Percentiles rank a stretch among this genome's conserved stretches.
These are phyloP conservation scores for Cyclostephanos tholiformis DNA, from an alignment of 108 stramenopile species.

Conservation along the genomic window DNA sequence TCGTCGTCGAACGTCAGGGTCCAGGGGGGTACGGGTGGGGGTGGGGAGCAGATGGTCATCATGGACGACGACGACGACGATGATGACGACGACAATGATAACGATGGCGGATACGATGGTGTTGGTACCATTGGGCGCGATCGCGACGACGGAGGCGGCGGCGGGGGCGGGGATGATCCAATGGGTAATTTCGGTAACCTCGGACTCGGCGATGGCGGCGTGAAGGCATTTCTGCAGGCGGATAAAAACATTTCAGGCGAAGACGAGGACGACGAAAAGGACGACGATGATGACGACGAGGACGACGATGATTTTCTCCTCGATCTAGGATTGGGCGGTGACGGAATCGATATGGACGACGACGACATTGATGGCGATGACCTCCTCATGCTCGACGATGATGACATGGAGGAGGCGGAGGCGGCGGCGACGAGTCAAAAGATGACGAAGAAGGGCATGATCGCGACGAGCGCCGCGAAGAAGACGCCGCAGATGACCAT, in stretches of 20 bases:
- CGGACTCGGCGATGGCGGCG: constrained; percentile 73
- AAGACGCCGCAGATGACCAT: neutral
- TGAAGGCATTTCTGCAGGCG: constrained; percentile 52
- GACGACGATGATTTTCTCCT: constrained; percentile 66
- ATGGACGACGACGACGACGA: constrained; percentile 84
- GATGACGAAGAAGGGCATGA: too few relatives aligned
- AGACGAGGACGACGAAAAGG: constrained; percentile 42
- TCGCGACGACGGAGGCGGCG: constrained; percentile 68
- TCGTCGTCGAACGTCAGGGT: constrained; percentile 25
- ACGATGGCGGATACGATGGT: too few relatives aligned
- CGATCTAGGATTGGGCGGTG: constrained; percentile 66
- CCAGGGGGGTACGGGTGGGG: neutral
- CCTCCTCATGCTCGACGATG: neutral
- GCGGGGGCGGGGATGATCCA: constrained; percentile 48
- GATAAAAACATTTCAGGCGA: constrained; percentile 36
- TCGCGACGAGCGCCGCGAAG: too few relatives aligned
- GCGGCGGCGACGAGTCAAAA: too few relatives aligned
- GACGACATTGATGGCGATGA: neutral
- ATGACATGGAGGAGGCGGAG: neutral
- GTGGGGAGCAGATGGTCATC: constrained; percentile 49
- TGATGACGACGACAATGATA: constrained; percentile 59
- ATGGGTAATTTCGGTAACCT: constrained; percentile 59
- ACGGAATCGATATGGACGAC: constrained; percentile 47
- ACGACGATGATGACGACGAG: constrained; percentile 48
- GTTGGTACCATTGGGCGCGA: too few relatives aligned